phyloP scores from a whole-genome alignment of 1,139 yeast species.

The Kodamaea alishanica region DNA sequence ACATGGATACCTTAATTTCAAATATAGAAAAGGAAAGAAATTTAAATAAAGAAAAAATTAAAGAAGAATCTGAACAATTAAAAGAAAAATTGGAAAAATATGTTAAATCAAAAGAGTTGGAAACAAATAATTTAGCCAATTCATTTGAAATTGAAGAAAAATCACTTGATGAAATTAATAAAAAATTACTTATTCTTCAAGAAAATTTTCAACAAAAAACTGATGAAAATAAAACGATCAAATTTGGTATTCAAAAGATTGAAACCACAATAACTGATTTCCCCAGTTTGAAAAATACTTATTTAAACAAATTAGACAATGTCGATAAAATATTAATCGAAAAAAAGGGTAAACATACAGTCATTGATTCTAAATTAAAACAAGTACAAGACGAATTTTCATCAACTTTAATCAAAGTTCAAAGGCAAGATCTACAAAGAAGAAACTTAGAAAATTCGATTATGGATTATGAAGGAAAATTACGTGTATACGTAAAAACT shows the following conservation, averaged over 20 bases:
- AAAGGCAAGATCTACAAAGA: constrained; percentile 26
- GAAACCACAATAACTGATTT: constrained; percentile 16
- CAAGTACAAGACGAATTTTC: constrained; percentile 9
- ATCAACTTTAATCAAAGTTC: constrained; percentile 15
- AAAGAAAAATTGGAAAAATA: constrained; percentile 18
- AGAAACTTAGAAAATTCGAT: constrained; percentile 51
- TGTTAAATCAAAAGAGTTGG: constrained; percentile 14
- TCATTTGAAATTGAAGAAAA: constrained; percentile 14
- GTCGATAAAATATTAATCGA: constrained; percentile 10
- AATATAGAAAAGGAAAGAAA: constrained; percentile 13
- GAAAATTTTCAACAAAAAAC: constrained; percentile 1
- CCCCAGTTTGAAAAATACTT: constrained; percentile 10
- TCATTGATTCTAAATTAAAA: constrained; percentile 5
- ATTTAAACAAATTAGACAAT: constrained; percentile 10
- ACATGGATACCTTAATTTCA: constrained; percentile 10
- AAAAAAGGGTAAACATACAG: constrained; percentile 2
- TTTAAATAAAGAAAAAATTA: constrained; percentile 13
- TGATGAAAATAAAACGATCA: constrained; percentile 4
- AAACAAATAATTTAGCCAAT: constrained; percentile 16
- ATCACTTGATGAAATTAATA: constrained; percentile 7
- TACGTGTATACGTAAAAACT: constrained; percentile 26
- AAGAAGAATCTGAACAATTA: constrained; percentile 17
- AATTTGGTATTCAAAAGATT: constrained; percentile 9
- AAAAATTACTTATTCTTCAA: constrained; percentile 7
- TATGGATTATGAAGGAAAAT: constrained; percentile 41